Percentiles rank a stretch among this genome's conserved stretches.
Evolutionary conservation across 177 flowering plant genomes (phyloP).

Genomic region (Tripterygium wilfordii): DNA sequence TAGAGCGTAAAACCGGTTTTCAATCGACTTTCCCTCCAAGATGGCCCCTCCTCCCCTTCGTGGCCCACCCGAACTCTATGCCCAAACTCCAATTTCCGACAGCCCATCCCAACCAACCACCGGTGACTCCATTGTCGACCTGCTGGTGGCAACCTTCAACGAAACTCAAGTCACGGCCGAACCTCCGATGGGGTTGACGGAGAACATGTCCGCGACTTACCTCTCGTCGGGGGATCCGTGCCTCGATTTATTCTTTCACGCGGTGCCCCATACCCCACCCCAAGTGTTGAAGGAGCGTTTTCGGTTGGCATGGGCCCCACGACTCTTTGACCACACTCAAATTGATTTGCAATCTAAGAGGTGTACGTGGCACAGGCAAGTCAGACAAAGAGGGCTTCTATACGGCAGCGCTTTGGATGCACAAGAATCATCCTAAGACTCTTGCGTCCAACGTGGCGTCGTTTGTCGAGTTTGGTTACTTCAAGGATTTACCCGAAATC

Average conservation of each 20-base stretch:
- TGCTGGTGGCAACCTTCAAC: slow-evolving; percentile 11
- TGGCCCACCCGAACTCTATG: slow-evolving; percentile 7
- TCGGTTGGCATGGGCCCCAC: slow-evolving; percentile 34
- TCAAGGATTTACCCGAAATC: slow-evolving; percentile 57
- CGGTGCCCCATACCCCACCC: slow-evolving; percentile 45
- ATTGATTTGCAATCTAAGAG: slow-evolving; percentile 49
- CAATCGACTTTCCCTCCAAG: background rate
- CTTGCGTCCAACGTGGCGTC: slow-evolving; percentile 33
- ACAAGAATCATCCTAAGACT: slow-evolving; percentile 47
- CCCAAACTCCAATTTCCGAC: background rate
- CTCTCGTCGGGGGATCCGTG: slow-evolving; percentile 50
- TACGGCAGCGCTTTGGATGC: slow-evolving; percentile 57
- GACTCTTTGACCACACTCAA: slow-evolving; percentile 42
- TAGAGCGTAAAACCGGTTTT: background rate
- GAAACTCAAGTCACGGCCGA: background rate
- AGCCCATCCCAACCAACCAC: background rate
- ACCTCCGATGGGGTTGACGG: slow-evolving; percentile 37
- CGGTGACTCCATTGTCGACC: slow-evolving; percentile 2
- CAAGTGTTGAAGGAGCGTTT: slow-evolving; percentile 21
- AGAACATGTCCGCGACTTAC: slow-evolving; percentile 41
- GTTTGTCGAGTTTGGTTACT: slow-evolving; percentile 46
- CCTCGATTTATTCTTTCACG: slow-evolving; percentile 64
- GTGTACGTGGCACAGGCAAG: slow-evolving; percentile 60
- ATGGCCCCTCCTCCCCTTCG: slow-evolving; percentile 3
- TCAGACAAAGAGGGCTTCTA: slow-evolving; percentile 59